phyloP scores from a whole-genome alignment of 1,139 yeast genomes.

The Zhuliangozyma parablackwelliae region DNA sequence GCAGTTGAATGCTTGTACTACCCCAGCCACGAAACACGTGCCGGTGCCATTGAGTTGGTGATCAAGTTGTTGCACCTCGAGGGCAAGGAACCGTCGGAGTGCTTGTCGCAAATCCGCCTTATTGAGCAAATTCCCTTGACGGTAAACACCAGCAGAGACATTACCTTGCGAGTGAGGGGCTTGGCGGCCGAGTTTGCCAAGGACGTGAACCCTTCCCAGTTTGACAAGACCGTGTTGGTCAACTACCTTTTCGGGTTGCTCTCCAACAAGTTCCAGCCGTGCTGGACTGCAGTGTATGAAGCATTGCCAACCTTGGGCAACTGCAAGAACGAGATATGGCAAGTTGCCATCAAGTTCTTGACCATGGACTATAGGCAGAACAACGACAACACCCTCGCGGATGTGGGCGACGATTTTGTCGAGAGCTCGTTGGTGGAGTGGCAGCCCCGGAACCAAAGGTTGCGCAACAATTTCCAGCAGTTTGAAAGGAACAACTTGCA shows the following conservation, averaged over 20 bases:
- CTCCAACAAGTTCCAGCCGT: slow-evolving; percentile 75
- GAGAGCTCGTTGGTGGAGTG: slow-evolving; percentile 20
- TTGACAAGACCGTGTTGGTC: slow-evolving; percentile 42
- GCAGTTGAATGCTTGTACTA: slow-evolving; percentile 33
- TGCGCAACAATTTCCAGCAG: slow-evolving; percentile 21
- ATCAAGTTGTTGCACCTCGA: slow-evolving; percentile 24
- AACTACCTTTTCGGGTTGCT: slow-evolving; percentile 69
- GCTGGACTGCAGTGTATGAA: slow-evolving; percentile 74
- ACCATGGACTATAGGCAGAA: slow-evolving; percentile 20
- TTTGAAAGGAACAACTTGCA: slow-evolving; percentile 18
- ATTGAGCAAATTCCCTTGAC: slow-evolving; percentile 74
- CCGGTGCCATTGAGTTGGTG: slow-evolving; percentile 39
- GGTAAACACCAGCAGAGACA: slow-evolving; percentile 69
- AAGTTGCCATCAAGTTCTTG: slow-evolving; percentile 40
- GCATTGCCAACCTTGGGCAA: slow-evolving; percentile 46
- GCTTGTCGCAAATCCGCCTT: slow-evolving; percentile 40
- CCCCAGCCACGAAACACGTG: slow-evolving; percentile 47
- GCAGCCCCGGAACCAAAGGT: slow-evolving; percentile 29
- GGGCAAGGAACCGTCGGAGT: slow-evolving; percentile 26
- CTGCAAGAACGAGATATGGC: slow-evolving; percentile 55
- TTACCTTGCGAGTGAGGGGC: slow-evolving; percentile 64
- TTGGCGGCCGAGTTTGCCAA: slow-evolving; percentile 48
- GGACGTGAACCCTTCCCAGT: slow-evolving; percentile 25
- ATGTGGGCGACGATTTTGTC: slow-evolving; percentile 12
- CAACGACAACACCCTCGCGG: too few relatives aligned